These are phyloP conservation scores for Comarum palustre DNA, from an alignment of 306 rosid species.

Conservation along the genomic window DNA sequence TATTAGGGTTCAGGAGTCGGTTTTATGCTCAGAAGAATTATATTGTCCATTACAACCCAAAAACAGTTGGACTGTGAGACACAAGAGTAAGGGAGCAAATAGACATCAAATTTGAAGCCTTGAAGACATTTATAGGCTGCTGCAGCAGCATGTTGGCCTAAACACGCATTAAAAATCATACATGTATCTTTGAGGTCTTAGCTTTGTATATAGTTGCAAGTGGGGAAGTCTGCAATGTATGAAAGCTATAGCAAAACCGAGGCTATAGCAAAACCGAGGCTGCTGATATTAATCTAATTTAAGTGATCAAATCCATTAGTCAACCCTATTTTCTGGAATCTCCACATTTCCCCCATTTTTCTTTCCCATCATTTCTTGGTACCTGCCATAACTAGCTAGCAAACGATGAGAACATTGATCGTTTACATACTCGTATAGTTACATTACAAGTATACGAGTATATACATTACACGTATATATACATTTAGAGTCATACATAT, in stretches of 20 bases:
- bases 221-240: background rate
- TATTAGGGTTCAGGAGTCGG: no score
- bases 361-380: no score
- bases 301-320: no score
- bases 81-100: background rate
- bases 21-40: background rate
- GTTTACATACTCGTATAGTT: no score
- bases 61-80: background rate
- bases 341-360: no score
- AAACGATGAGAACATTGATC: no score
- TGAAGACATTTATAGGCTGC: background rate
- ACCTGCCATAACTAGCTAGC: no score
- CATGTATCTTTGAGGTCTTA: background rate
- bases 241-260: background rate
- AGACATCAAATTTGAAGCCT: slow-evolving; percentile 9
- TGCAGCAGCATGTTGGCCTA: background rate
- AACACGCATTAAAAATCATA: background rate
- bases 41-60: background rate
- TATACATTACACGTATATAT: no score
- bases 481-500: no score
- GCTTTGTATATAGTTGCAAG: background rate
- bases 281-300: no score
- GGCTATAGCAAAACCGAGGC: background rate
- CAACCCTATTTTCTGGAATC: no score
- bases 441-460: no score